Conservation (phyloP, 1,284 basidiomycete species). For the Boletus semigastroideus region DNA sequence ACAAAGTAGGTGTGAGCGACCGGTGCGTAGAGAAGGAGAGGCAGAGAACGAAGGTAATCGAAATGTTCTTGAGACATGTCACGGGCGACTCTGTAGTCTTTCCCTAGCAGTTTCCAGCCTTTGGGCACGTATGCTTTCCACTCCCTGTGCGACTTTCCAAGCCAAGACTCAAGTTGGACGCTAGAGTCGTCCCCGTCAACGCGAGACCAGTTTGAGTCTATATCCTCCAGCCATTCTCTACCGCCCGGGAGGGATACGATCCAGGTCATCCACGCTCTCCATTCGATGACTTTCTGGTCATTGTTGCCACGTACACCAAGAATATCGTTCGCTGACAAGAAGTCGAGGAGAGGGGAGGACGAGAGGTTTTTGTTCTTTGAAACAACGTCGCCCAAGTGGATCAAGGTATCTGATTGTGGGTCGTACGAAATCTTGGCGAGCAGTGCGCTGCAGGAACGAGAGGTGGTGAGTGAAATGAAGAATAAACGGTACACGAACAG, state of each 20-base stretch:
- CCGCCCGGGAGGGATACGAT: slow-evolving; percentile 47
- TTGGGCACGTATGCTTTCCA: slow-evolving; percentile 60
- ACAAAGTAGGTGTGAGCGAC: slow-evolving; percentile 75
- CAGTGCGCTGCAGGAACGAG: slow-evolving; percentile 47
- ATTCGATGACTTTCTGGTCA: slow-evolving; percentile 85
- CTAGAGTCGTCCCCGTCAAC: slow-evolving; percentile 37
- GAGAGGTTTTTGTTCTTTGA: slow-evolving; percentile 55
- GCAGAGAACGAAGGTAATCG: slow-evolving; percentile 67
- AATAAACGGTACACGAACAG: neutral
- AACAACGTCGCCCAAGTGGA: slow-evolving; percentile 82
- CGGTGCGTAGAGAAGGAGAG: slow-evolving; percentile 76
- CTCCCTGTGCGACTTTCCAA: slow-evolving; percentile 28
- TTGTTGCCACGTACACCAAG: slow-evolving; percentile 88
- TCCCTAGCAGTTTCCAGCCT: slow-evolving; percentile 70
- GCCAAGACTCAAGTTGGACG: slow-evolving; percentile 28
- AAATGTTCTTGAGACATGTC: slow-evolving; percentile 60
- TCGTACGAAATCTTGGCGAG: slow-evolving; percentile 62
- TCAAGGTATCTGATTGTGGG: slow-evolving; percentile 59
- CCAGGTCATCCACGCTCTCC: slow-evolving; percentile 83
- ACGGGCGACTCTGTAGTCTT: slow-evolving; percentile 75
- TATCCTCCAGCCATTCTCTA: slow-evolving; percentile 46
- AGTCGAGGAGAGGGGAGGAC: slow-evolving; percentile 64
- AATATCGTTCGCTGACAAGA: slow-evolving; percentile 59
- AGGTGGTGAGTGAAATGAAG: neutral
- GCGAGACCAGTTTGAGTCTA: slow-evolving; percentile 43